Evolutionary conservation across 2,329 filamentous ascomycete genomes (phyloP).

Genomic region (Hypoxylon sp.): DNA sequence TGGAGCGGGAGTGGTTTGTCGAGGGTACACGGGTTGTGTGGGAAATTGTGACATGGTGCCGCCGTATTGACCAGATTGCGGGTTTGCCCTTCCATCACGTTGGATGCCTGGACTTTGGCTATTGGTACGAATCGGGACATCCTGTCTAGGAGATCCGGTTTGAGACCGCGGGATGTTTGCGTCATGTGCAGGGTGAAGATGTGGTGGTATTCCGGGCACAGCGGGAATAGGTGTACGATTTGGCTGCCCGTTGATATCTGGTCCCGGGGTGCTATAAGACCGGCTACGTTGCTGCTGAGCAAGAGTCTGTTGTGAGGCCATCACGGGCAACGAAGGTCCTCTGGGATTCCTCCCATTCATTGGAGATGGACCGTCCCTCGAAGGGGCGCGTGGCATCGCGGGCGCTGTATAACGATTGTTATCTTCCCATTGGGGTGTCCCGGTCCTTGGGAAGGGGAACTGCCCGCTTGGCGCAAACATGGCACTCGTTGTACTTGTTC

Average conservation of each 20-base stretch:
- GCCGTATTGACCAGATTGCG: constrained; percentile 65
- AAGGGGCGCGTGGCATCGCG: constrained; percentile 84
- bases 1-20: constrained; percentile 63
- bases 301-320: constrained; percentile 70
- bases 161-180: constrained; percentile 81
- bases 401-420: constrained; percentile 90
- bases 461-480: constrained; percentile 71
- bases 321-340: constrained; percentile 83
- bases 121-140: constrained; percentile 76
- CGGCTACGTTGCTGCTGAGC: constrained; percentile 81
- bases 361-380: constrained; percentile 79
- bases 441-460: constrained; percentile 81
- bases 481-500: constrained; percentile 81
- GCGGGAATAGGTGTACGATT: constrained; percentile 73
- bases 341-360: constrained; percentile 75
- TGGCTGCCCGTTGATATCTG: constrained; percentile 85
- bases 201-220: constrained; percentile 82
- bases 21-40: constrained; percentile 66
- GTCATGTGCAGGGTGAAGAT: constrained; percentile 74
- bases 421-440: constrained; percentile 80
- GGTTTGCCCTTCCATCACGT: constrained; percentile 67
- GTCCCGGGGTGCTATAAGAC: constrained; percentile 84
- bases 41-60: constrained; percentile 71
- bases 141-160: constrained; percentile 81
- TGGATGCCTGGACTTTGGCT: constrained; percentile 80